A percentile compares a stretch with the other conserved stretches of the same genome.
Evolutionary conservation across 768 basidiomycete genomes (phyloP).

Genomic region (Lactifluus rugatus): DNA sequence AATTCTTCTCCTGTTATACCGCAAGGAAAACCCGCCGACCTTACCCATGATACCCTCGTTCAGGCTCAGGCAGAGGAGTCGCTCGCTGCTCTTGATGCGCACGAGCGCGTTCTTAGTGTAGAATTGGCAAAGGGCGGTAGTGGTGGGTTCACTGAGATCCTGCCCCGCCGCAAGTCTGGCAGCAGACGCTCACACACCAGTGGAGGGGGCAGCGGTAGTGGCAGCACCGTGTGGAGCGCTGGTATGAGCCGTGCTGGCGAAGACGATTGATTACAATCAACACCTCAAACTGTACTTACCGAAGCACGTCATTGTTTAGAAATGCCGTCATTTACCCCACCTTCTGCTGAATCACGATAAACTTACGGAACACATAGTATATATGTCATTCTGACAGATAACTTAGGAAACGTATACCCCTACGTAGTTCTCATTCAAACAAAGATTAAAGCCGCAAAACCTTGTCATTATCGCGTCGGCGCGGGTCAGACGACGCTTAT

Average conservation of each 20-base stretch:
- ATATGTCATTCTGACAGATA: slow-evolving; percentile 3
- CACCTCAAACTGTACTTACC: not conserved
- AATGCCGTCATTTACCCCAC: slow-evolving; percentile 16
- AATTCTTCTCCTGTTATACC: slow-evolving; percentile 35
- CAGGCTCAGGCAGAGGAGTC: slow-evolving; percentile 71
- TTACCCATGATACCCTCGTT: slow-evolving; percentile 69
- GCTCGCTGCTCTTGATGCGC: slow-evolving; percentile 69
- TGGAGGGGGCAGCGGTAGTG: slow-evolving; percentile 59
- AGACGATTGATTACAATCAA: slow-evolving; percentile 22
- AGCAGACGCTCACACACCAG: slow-evolving; percentile 48
- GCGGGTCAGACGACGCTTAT: not conserved
- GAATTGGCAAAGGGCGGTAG: slow-evolving; percentile 67
- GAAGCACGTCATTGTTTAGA: not conserved
- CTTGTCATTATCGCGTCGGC: not conserved
- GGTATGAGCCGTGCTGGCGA: slow-evolving; percentile 60
- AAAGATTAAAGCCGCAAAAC: not conserved
- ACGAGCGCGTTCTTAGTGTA: slow-evolving; percentile 59
- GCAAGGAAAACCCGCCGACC: slow-evolving; percentile 27
- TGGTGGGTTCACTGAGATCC: slow-evolving; percentile 75
- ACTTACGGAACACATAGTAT: slow-evolving; percentile 11
- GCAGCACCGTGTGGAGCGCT: slow-evolving; percentile 81
- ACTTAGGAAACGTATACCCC: slow-evolving; percentile 14
- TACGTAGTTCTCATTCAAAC: slow-evolving; percentile 13
- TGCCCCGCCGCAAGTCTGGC: slow-evolving; percentile 38
- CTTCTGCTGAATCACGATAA: slow-evolving; percentile 1